These are phyloP conservation scores for Cordyceps javanica DNA, from an alignment of 2,329 filamentous ascomycete genomes.

Conservation along the genomic window DNA sequence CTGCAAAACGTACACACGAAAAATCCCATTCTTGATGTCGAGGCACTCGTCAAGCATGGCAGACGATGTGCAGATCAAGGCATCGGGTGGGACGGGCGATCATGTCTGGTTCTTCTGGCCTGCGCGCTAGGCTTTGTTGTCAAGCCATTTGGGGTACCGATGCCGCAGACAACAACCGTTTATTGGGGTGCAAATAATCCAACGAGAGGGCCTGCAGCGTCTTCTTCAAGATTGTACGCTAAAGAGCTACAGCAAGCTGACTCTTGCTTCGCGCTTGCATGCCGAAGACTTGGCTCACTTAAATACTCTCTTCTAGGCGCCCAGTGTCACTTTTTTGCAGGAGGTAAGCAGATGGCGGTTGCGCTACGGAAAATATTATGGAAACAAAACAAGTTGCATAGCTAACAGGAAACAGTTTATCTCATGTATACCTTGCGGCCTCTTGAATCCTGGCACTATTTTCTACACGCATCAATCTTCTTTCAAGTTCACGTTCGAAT, in stretches of 20 bases:
- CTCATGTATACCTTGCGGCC: constrained; percentile 35
- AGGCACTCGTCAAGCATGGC: constrained; percentile 18
- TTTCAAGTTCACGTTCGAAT: constrained; percentile 29
- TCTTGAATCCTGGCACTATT: constrained; percentile 31
- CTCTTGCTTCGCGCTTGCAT: constrained; percentile 21
- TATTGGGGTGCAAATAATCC: neutral
- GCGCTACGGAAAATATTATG: neutral
- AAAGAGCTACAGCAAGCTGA: constrained; percentile 17
- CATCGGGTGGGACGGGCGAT: constrained; percentile 21
- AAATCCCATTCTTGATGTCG: constrained; percentile 21
- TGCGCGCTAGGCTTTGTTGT: constrained; percentile 19
- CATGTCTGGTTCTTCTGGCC: constrained; percentile 20
- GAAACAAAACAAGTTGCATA: too few species aligned
- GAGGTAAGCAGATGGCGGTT: constrained; percentile 14
- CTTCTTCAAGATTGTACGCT: constrained; percentile 13
- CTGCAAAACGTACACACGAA: constrained; percentile 22
- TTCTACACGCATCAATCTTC: constrained; percentile 23
- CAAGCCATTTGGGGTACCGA: constrained; percentile 16
- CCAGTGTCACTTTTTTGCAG: constrained; percentile 34
- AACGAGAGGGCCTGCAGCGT: neutral
- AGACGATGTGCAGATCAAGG: constrained; percentile 19
- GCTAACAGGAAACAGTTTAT: constrained; percentile 22
- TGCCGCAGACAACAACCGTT: neutral
- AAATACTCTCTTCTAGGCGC: constrained; percentile 24
- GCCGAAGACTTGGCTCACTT: constrained; percentile 21